Evolutionary conservation across 306 rosid genomes (phyloP).

Genomic region (Lathyrus tuberosus): DNA sequence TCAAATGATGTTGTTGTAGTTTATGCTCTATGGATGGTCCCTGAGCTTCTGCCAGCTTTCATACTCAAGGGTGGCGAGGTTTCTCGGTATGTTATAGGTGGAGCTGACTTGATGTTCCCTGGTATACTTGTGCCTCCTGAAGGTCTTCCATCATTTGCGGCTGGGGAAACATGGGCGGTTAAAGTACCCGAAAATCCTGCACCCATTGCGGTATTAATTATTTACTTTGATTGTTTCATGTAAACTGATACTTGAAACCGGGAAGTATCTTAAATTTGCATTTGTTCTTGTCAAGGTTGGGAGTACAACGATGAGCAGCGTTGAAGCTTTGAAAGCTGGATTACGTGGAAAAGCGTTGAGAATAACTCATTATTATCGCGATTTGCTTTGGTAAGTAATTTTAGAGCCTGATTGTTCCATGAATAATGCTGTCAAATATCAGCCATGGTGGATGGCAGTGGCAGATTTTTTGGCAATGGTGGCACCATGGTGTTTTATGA

Average conservation of each 20-base stretch:
- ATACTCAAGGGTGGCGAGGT: constrained; percentile 88
- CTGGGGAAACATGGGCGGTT: constrained; percentile 83
- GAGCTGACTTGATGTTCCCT: constrained; percentile 98
- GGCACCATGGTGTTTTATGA: neutral
- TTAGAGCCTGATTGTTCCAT: constrained; percentile 27
- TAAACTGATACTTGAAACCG: neutral
- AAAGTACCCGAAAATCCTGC: constrained; percentile 96
- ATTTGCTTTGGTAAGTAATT: constrained; percentile 79
- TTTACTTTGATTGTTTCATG: neutral
- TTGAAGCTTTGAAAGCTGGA: constrained; percentile 79
- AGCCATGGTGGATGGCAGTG: neutral
- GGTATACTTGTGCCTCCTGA: constrained; percentile 81
- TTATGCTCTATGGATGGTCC: constrained; percentile 89
- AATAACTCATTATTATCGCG: constrained; percentile 82
- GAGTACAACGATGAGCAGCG: constrained; percentile 82
- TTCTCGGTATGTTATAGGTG: constrained; percentile 78
- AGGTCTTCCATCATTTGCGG: constrained; percentile 76
- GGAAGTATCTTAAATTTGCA: constrained; percentile 5
- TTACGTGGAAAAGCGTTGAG: constrained; percentile 89
- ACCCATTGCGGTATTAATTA: constrained; percentile 73
- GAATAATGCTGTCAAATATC: neutral
- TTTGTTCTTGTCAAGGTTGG: constrained; percentile 69
- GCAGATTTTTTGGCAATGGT: neutral
- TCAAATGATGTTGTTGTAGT: constrained; percentile 48
- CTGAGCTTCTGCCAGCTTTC: constrained; percentile 82